These are phyloP conservation scores for Mycena citricolor DNA, from an alignment of 1,284 basidiomycete genomes.

Conservation along the genomic window DNA sequence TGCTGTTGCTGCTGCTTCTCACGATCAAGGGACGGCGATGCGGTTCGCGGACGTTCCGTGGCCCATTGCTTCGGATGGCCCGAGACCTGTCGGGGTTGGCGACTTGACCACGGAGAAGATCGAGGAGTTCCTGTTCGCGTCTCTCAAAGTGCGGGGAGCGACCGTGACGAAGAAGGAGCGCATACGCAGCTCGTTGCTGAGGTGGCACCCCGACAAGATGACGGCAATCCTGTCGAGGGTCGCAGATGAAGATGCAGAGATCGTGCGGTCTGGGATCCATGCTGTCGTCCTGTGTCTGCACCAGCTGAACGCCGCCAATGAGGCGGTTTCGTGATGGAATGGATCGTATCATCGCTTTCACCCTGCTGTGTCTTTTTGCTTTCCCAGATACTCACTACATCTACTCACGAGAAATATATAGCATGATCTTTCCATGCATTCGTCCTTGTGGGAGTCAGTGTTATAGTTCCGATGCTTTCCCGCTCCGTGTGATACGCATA, in stretches of 20 bases:
- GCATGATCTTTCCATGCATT: too few relatives aligned
- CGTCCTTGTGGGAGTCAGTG: too few relatives aligned
- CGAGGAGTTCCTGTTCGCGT: conserved; percentile 54
- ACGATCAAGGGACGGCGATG: conserved; percentile 13
- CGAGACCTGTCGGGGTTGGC: conserved; percentile 27
- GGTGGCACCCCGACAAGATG: conserved; percentile 78
- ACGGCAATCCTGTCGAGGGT: conserved; percentile 50
- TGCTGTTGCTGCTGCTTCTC: conserved; percentile 19
- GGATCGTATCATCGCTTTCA: too few relatives aligned
- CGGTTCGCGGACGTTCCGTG: conserved; percentile 56
- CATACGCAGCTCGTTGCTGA: conserved; percentile 56
- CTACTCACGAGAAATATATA: too few relatives aligned
- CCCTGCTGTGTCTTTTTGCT: too few relatives aligned
- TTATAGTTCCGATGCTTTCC: too few relatives aligned
- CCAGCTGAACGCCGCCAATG: conserved; percentile 28
- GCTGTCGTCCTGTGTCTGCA: conserved; percentile 34
- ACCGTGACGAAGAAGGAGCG: conserved; percentile 49
- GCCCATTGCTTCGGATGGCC: conserved; percentile 36
- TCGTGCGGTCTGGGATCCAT: conserved; percentile 37
- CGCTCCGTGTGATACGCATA: too few relatives aligned
- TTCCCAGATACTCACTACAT: too few relatives aligned
- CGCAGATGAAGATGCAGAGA: conserved; percentile 47
- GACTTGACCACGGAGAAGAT: conserved; percentile 46
- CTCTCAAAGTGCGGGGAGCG: conserved; percentile 41
- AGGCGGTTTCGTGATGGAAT: too few relatives aligned